phyloP scores from a whole-genome alignment of 192 early-diverging fungal genomes.

The Podila minutissima region DNA sequence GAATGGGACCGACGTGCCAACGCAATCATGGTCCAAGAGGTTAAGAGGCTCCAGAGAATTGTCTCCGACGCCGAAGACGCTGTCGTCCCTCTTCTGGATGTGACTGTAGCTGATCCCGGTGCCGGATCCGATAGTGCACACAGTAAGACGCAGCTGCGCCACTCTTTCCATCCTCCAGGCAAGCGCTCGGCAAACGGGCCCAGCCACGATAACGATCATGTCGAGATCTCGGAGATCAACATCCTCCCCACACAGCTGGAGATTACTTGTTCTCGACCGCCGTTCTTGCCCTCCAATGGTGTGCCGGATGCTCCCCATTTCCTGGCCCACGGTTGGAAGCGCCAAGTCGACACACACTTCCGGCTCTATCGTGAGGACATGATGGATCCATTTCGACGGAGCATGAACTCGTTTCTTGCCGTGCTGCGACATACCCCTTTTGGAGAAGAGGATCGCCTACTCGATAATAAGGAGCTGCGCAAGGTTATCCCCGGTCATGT shows the following conservation, averaged over 20 bases:
- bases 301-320: constrained; percentile 56
- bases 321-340: constrained; percentile 46
- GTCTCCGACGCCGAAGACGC: constrained; percentile 18
- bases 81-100: neutral
- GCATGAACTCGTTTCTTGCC: constrained; percentile 53
- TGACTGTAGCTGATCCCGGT: neutral
- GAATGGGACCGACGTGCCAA: constrained; percentile 15
- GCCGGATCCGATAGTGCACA: constrained; percentile 2
- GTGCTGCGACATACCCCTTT: constrained; percentile 11
- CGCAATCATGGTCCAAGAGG: constrained; percentile 14
- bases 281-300: constrained; percentile 61
- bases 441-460: constrained; percentile 11
- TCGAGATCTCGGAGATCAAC: constrained; percentile 54
- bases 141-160: constrained; percentile 1
- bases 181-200: constrained; percentile 41
- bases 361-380: too few species aligned
- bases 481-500: constrained; percentile 30
- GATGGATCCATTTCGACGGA: neutral
- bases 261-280: constrained; percentile 42
- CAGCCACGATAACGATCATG: constrained; percentile 65
- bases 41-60: constrained; percentile 5
- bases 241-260: constrained; percentile 66
- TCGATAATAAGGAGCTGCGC: constrained; percentile 21
- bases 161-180: constrained; percentile 45
- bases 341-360: too few species aligned